These are phyloP conservation scores for Hyphodiscus sp. DNA, from an alignment of 2,329 filamentous ascomycete genomes.

Conservation along the genomic window DNA sequence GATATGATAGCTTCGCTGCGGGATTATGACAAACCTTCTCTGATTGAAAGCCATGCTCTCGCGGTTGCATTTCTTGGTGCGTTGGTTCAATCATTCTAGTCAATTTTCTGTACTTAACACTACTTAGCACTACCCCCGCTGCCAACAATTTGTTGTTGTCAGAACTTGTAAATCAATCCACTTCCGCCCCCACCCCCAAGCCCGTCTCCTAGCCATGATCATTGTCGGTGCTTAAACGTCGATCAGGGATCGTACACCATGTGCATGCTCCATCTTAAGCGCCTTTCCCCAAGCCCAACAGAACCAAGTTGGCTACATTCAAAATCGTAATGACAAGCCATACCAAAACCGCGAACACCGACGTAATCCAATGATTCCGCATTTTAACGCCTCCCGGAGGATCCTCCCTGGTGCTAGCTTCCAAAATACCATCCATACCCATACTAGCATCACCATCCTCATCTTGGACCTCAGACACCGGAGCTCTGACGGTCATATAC, in stretches of 20 bases:
- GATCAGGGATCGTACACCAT: neutral
- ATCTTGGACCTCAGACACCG: neutral
- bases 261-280: conserved; percentile 1
- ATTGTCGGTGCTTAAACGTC: neutral
- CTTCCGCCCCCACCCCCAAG: too few relatives aligned
- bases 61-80: too few relatives aligned
- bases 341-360: conserved; percentile 51
- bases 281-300: conserved; percentile 44
- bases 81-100: too few relatives aligned
- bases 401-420: conserved; percentile 23
- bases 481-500: conserved; percentile 58
- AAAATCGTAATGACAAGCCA: conserved; percentile 71
- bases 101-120: too few relatives aligned
- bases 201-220: neutral
- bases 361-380: conserved; percentile 64
- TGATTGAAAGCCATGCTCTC: too few relatives aligned
- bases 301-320: conserved; percentile 71
- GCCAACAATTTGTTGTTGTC: too few relatives aligned
- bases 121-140: too few relatives aligned
- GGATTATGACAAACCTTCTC: too few relatives aligned
- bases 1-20: too few relatives aligned
- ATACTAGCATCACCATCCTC: neutral
- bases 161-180: too few relatives aligned
- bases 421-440: conserved; percentile 2
- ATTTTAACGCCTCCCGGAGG: conserved; percentile 39